Base-by-base conservation (phyloP, 495 filamentous ascomycete species). In the Aspergillus kassunensis region DNA sequence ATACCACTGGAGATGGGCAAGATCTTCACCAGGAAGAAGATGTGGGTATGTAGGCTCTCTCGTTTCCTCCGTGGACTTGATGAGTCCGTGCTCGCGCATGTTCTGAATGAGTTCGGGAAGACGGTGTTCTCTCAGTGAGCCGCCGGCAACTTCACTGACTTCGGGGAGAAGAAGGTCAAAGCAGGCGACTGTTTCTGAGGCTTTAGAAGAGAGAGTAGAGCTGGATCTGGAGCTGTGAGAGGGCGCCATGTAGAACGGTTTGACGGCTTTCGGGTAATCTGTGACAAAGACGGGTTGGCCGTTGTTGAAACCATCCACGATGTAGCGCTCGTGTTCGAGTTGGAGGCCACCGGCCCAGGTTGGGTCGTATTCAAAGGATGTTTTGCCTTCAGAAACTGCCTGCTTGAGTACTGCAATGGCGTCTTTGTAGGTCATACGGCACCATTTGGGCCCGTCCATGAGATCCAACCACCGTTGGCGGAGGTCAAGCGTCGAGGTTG, bases 181-280 rank as follows among this genome's bases (percentile, higher is more conserved):
- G 69, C 92, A 97, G 16, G 92, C 88, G 10, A 91, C 91, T 4
- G 91, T 96, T 45, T 72, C 64, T 31, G 53, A 20, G 18, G 43
- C 25, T 0, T 33, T 16, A 29, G 27, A 11, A 29, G 27, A 29
- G 11, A 29, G 27, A 29, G 27, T 29, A 11, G 27, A 5, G 27
- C 27, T 11, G 11, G 27, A 29, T 48, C 36, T 35, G 23, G 27
- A 27, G 41, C 56, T 34, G 49, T 60, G 64, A 63, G 80, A 83
- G 29, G 83, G 84, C 2, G 83, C 73, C 93, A 97, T 98, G 71
- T 98, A 98, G 79, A 98, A 98, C 25, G 93, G 87, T 71, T 98
- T 98, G 57, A 92, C 79, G 33, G 75, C 69, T 51, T 78, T 80
- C 8, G 93, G 93, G 62, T 97, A 98, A 63, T 97, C 75, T 15